Conservation (phyloP, 345 rosid genomes). For the Mallotus nudiflorus region DNA sequence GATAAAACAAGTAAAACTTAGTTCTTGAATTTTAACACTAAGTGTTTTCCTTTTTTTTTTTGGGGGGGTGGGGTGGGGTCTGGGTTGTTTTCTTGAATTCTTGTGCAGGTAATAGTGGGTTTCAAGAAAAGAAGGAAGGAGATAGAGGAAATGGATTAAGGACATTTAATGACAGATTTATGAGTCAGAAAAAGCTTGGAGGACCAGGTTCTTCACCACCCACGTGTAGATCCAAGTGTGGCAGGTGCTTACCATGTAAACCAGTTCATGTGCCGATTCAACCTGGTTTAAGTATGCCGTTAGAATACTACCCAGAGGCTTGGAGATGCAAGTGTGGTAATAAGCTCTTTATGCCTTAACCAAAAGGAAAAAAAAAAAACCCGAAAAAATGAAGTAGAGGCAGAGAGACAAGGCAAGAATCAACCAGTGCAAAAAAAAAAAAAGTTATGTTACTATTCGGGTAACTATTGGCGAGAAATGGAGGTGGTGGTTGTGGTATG, state of each 20-base stretch:
- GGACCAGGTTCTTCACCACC: constrained; percentile 86
- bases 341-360: constrained; percentile 75
- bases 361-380: not conserved
- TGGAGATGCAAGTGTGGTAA: constrained; percentile 97
- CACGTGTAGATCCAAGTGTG: constrained; percentile 86
- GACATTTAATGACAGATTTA: constrained; percentile 20
- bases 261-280: constrained; percentile 91
- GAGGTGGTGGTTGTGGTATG: constrained; percentile 10
- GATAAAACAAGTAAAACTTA: too few relatives aligned
- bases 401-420: not conserved
- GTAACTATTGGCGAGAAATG: constrained; percentile 11
- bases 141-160: constrained; percentile 29
- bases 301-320: constrained; percentile 97
- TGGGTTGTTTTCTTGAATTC: not conserved
- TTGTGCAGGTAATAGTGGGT: constrained; percentile 31
- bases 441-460: not conserved
- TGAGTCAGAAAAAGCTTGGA: constrained; percentile 40
- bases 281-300: constrained; percentile 63
- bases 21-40: not conserved
- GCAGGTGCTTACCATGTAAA: constrained; percentile 71
- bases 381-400: not conserved
- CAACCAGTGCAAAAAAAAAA: not conserved
- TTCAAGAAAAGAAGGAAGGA: constrained; percentile 34
- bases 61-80: too few relatives aligned
- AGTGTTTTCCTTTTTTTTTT: too few relatives aligned